Base-by-base conservation (phyloP, 805 yeast species). In the Maudiozyma turicensis region DNA sequence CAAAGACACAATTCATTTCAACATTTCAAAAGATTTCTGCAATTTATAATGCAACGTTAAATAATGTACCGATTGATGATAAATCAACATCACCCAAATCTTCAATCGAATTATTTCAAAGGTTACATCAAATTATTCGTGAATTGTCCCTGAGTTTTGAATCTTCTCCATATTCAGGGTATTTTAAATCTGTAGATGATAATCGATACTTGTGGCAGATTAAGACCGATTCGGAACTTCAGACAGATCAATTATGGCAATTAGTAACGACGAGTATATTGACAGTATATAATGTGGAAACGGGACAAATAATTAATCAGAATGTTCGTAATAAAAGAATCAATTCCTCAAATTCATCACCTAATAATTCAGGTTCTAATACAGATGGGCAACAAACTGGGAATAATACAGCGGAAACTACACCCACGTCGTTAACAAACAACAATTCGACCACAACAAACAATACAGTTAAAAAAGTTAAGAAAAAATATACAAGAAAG, bases 71-170 rank as follows among this genome's bases (percentile, higher is more conserved):
- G 11, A 53, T 61, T 31, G 60, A 59, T 52, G 67, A 64, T 42
- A 56, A 53, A 40, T 56, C 66, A 3, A 59, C 65, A 7, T 59
- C 66, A 13, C 65, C 67, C 10, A 65, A 65, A 46, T 61, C 65
- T 0, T 56, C 66, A 11, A 63, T 65, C 14, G 69, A 65, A 48
- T 49, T 65, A 40, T 64, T 55, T 48, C 68, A 65, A 51, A 52
- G 67, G 32, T 64, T 65, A 45, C 61, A 58, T 46, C 69, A 64
- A 51, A 64, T 64, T 9, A 53, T 64, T n/a, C 63, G 62, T 48
- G 69, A 65, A 50, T 45, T 65, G 42, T 61, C 59, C 38, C 50
- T 64, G 43, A 60, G 64, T 45, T 58, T 50, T 49, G 65, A 60
- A 28, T 56, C 56, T 1, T 57, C 63, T 33, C 69, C 69, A 13